These are phyloP conservation scores for Anthostomella pinea DNA, from an alignment of 2,329 filamentous ascomycete genomes.

Conservation along the genomic window DNA sequence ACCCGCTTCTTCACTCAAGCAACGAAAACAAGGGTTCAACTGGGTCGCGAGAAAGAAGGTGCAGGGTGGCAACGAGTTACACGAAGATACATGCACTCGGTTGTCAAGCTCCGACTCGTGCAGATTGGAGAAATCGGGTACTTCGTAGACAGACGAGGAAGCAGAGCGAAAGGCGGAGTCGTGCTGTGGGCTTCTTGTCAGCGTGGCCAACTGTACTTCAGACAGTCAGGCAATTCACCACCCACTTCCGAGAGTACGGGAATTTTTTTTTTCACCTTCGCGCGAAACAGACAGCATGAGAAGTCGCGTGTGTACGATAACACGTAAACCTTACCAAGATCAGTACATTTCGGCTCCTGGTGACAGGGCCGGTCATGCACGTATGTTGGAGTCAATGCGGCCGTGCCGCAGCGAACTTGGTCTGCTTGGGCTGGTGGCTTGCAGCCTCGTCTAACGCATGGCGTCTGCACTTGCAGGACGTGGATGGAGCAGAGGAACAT, in stretches of 20 bases:
- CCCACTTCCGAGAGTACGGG: background rate
- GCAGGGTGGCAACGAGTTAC: conserved; percentile 22
- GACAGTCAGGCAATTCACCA: too few relatives aligned
- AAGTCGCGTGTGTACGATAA: too few relatives aligned
- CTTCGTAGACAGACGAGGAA: conserved; percentile 3
- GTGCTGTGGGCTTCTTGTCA: background rate
- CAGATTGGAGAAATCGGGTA: conserved; percentile 12
- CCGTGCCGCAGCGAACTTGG: too few relatives aligned
- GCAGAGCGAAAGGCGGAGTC: background rate
- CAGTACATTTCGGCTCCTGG: too few relatives aligned
- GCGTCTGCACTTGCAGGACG: background rate
- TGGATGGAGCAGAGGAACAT: conserved; percentile 2
- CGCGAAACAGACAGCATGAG: too few relatives aligned
- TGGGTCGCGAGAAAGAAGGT: conserved; percentile 17
- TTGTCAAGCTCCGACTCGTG: conserved; percentile 24
- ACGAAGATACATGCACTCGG: conserved; percentile 17
- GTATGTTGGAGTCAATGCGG: too few relatives aligned
- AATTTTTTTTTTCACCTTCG: background rate
- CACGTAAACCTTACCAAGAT: too few relatives aligned
- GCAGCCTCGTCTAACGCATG: too few relatives aligned
- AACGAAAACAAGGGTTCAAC: conserved; percentile 23
- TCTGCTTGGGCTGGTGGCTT: too few relatives aligned
- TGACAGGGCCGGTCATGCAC: too few relatives aligned
- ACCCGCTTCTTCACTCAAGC: conserved; percentile 25
- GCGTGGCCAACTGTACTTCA: background rate